phyloP scores from a whole-genome alignment of 2,329 filamentous ascomycete species.

The Ceratocystis cacaofunesta region DNA sequence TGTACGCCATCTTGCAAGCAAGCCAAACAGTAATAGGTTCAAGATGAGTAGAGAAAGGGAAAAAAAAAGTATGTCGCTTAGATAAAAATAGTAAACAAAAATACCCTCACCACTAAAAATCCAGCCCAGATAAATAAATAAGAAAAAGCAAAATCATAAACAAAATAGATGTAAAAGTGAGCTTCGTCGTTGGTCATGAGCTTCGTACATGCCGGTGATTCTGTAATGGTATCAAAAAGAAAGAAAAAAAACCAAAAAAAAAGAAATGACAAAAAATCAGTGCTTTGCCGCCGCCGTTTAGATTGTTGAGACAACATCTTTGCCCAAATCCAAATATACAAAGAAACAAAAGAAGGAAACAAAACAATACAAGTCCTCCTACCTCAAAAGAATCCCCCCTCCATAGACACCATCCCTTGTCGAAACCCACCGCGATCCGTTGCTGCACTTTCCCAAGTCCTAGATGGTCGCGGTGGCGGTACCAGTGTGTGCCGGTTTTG shows the following conservation, averaged over 20 bases:
- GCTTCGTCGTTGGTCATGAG: constrained; percentile 7
- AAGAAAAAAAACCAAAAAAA: constrained; percentile 5
- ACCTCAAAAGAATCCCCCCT: constrained; percentile 13
- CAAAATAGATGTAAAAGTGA: too few relatives aligned
- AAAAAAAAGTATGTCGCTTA: background rate
- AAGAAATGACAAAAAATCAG: constrained; percentile 10
- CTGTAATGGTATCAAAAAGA: constrained; percentile 10
- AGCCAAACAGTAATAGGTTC: too few relatives aligned
- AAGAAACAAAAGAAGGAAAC: constrained; percentile 7
- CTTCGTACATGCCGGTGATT: constrained; percentile 10
- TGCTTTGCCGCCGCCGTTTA: constrained; percentile 15
- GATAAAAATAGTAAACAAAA: background rate
- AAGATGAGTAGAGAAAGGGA: background rate
- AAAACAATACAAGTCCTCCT: background rate
- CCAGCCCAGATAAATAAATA: background rate
- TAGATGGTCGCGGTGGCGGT: constrained; percentile 11
- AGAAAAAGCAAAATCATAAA: background rate
- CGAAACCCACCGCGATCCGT: constrained; percentile 2
- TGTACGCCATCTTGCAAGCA: too few relatives aligned
- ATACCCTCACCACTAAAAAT: background rate
- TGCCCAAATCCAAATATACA: background rate
- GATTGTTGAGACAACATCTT: background rate
- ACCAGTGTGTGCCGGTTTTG: constrained; percentile 6
- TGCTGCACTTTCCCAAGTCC: constrained; percentile 9
- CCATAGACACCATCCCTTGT: constrained; percentile 5